A percentile compares a stretch with the other conserved stretches of the same genome.
Conservation (phyloP, 129 eudicot genomes). For the Flaveria robusta region DNA sequence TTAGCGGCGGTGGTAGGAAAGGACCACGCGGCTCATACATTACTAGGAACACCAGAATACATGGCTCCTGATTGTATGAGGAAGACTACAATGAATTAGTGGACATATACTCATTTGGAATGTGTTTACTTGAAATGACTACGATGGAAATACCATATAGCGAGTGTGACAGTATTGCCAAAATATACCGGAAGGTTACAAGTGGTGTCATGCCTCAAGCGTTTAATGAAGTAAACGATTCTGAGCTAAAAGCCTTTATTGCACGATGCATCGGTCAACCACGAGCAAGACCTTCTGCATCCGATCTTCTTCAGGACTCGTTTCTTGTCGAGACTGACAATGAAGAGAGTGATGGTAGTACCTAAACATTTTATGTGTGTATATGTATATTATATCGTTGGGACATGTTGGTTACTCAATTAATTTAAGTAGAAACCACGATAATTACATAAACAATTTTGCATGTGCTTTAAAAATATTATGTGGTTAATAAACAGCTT, state of each 20-base stretch:
- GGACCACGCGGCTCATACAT: slow-evolving; percentile 68
- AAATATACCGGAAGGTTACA: slow-evolving; percentile 70
- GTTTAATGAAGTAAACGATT: slow-evolving; percentile 55
- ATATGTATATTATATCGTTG: neutral
- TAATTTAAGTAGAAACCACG: neutral
- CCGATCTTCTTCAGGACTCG: slow-evolving; percentile 71
- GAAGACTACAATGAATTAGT: slow-evolving; percentile 73
- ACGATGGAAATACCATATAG: slow-evolving; percentile 71
- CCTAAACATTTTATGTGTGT: neutral
- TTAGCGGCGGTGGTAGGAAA: slow-evolving; percentile 13
- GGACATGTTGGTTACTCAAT: neutral
- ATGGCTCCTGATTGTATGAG: slow-evolving; percentile 92
- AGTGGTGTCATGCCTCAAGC: slow-evolving; percentile 62
- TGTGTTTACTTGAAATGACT: slow-evolving; percentile 88
- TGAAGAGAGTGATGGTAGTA: slow-evolving; percentile 35
- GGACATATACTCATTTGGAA: slow-evolving; percentile 85
- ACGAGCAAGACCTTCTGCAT: slow-evolving; percentile 62
- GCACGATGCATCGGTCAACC: slow-evolving; percentile 68
- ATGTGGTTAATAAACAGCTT: too few relatives aligned
- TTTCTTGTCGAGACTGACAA: slow-evolving; percentile 44
- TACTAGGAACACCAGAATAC: slow-evolving; percentile 78
- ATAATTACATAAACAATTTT: neutral
- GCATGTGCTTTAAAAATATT: too few relatives aligned
- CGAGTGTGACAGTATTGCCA: slow-evolving; percentile 69
- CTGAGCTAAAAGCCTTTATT: slow-evolving; percentile 65